phyloP scores from a whole-genome alignment of 2,329 filamentous ascomycete genomes.

The Aspergillus ochraceus region DNA sequence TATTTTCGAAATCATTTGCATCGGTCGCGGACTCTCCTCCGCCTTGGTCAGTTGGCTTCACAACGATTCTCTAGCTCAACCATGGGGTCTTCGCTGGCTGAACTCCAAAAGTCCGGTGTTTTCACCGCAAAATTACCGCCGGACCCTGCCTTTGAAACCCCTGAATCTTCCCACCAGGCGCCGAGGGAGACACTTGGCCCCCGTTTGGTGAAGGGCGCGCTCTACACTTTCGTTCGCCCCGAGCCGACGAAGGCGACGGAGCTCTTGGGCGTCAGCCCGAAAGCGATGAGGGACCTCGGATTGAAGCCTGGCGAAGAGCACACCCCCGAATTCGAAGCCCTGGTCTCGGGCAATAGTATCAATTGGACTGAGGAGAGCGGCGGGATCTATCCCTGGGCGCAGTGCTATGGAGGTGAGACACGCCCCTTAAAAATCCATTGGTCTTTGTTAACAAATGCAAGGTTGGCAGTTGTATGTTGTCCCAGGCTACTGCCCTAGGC shows the following conservation, averaged over 20 bases:
- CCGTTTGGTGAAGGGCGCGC: slow-evolving; percentile 77
- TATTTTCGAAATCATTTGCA: slow-evolving; percentile 17
- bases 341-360: slow-evolving; percentile 80
- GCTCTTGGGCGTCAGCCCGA: slow-evolving; percentile 75
- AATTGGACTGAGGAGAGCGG: slow-evolving; percentile 71
- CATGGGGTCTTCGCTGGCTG: slow-evolving; percentile 40
- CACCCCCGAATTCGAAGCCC: slow-evolving; percentile 71
- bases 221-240: slow-evolving; percentile 89
- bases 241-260: slow-evolving; percentile 71
- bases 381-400: slow-evolving; percentile 95
- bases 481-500: background rate
- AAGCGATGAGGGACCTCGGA: slow-evolving; percentile 78
- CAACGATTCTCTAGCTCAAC: slow-evolving; percentile 35
- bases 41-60: slow-evolving; percentile 48
- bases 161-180: slow-evolving; percentile 76
- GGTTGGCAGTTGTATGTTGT: slow-evolving; percentile 52
- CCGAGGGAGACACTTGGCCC: slow-evolving; percentile 75
- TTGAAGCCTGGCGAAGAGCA: slow-evolving; percentile 67
- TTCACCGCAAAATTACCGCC: slow-evolving; percentile 70
- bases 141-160: slow-evolving; percentile 77
- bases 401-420: slow-evolving; percentile 84
- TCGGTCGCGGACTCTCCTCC: slow-evolving; percentile 22
- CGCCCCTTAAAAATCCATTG: slow-evolving; percentile 34
- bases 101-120: slow-evolving; percentile 63
- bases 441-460: slow-evolving; percentile 22